Evolutionary conservation across 345 rosid genomes (phyloP).

Genomic region (Brassica rapa): DNA sequence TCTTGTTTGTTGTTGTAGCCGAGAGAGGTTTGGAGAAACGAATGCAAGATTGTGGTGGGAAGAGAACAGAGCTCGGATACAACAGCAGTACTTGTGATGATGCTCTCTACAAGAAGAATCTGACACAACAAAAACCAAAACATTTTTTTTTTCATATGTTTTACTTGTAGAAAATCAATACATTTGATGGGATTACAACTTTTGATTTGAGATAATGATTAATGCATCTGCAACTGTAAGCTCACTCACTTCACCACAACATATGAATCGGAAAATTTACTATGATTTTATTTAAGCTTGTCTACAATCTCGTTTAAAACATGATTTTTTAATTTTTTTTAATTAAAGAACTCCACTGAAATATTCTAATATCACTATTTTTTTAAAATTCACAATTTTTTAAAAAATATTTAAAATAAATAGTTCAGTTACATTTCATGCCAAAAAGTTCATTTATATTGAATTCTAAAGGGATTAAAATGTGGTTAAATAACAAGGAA

Average conservation of each 20-base stretch:
- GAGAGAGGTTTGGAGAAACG: constrained; percentile 84
- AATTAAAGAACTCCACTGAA: neutral
- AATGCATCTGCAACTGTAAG: neutral
- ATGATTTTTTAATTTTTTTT: too few relatives aligned
- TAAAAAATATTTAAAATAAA: too few relatives aligned
- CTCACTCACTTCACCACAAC: neutral
- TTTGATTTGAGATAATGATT: neutral
- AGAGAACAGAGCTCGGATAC: constrained; percentile 87
- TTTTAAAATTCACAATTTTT: neutral
- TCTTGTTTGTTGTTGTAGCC: constrained; percentile 56
- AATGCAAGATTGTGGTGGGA: constrained; percentile 98
- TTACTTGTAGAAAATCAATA: neutral
- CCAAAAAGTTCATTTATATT: too few relatives aligned
- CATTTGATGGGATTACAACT: neutral
- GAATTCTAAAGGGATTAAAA: too few relatives aligned
- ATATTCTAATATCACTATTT: neutral
- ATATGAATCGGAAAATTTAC: neutral
- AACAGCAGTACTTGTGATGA: constrained; percentile 81
- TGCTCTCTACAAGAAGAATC: constrained; percentile 19
- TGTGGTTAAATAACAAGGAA: neutral
- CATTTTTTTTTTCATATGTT: neutral
- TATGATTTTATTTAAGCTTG: neutral
- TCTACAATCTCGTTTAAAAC: neutral
- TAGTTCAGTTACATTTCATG: too few relatives aligned
- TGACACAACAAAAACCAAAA: constrained; percentile 20